Percentiles rank a stretch among this genome's conserved stretches.
phyloP scores from a whole-genome alignment of 441 rosid genomes.

The Erodium moschatum region DNA sequence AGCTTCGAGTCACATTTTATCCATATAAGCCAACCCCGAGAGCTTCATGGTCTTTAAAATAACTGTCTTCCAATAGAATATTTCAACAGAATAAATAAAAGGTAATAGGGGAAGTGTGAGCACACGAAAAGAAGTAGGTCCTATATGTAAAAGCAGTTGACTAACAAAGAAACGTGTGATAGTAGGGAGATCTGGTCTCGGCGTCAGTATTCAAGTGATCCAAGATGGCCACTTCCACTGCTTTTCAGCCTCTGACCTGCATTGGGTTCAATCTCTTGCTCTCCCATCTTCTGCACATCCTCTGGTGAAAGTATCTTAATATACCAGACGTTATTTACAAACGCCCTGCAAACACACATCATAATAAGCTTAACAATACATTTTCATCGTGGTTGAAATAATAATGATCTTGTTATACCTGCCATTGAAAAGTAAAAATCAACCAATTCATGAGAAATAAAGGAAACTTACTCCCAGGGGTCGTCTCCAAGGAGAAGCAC shows the following conservation, averaged over 20 bases:
- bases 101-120: neutral
- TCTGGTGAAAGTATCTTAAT: conserved; percentile 7
- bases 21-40: neutral
- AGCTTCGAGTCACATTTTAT: neutral
- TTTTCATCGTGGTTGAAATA: neutral
- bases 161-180: neutral
- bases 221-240: neutral
- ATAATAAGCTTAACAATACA: neutral
- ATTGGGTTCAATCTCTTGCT: conserved; percentile 9
- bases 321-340: conserved; percentile 11
- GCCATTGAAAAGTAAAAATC: neutral
- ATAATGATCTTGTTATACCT: neutral
- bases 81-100: neutral
- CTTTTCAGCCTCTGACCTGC: conserved; percentile 9
- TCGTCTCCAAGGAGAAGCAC: conserved; percentile 99
- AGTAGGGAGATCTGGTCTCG: neutral
- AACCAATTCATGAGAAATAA: neutral
- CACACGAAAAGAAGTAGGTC: conserved; percentile 2
- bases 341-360: conserved; percentile 1
- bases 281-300: conserved; percentile 7
- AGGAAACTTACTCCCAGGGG: conserved; percentile 86
- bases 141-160: neutral
- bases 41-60: neutral
- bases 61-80: neutral
- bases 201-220: conserved; percentile 5